Evolutionary conservation across 495 filamentous ascomycete species (phyloP).

Genomic region (Penicillium steckii): DNA sequence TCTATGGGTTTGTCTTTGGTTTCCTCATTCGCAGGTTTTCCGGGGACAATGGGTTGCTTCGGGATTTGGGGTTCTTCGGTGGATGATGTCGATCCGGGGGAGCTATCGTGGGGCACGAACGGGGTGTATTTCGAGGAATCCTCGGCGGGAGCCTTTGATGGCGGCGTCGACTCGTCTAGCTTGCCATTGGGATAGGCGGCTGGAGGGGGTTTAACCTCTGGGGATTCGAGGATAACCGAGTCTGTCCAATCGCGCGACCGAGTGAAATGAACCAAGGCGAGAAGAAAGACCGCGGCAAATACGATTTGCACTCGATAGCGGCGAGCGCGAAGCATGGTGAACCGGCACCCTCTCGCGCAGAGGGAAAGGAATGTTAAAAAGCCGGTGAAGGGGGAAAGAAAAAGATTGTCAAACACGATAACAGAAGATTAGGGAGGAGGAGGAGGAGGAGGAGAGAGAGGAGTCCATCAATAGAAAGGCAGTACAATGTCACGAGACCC

Average conservation of each 20-base stretch:
- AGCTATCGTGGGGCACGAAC: conserved; percentile 11
- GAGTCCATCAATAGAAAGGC: too few relatives aligned
- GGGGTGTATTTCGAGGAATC: conserved; percentile 11
- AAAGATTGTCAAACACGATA: too few relatives aligned
- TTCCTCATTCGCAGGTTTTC: not conserved
- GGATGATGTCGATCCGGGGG: conserved; percentile 1
- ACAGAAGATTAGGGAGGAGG: not conserved
- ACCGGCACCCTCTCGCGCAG: conserved; percentile 6
- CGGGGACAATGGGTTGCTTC: not conserved
- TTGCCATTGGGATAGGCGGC: conserved; percentile 2
- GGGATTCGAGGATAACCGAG: conserved; percentile 12
- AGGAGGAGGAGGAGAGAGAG: not conserved
- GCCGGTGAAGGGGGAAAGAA: not conserved
- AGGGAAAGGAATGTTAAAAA: not conserved
- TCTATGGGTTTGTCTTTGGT: not conserved
- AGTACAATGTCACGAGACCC: conserved; percentile 18
- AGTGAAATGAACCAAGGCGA: conserved; percentile 65
- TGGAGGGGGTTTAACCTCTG: not conserved
- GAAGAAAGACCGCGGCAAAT: conserved; percentile 62
- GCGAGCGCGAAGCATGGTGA: conserved; percentile 70
- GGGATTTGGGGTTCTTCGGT: not conserved
- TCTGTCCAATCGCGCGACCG: conserved; percentile 35
- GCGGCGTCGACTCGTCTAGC: not conserved
- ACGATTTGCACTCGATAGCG: conserved; percentile 74
- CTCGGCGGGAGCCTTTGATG: conserved; percentile 5